Percentiles rank a stretch among this genome's conserved stretches.
phyloP scores from a whole-genome alignment of 805 yeast species.

The Wickerhamomyces hampshirensis region DNA sequence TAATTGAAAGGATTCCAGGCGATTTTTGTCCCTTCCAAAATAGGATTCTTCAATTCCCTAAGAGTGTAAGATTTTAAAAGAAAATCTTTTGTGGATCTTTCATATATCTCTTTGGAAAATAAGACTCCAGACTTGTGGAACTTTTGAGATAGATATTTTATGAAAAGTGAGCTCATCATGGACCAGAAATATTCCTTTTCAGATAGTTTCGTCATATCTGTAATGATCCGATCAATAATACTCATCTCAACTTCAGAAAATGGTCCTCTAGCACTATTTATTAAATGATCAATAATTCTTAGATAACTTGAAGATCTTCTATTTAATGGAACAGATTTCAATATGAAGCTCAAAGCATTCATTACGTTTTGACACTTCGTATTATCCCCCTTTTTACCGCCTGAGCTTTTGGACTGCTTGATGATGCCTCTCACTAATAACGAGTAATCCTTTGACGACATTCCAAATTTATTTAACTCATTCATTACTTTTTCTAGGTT shows the following conservation, averaged over 20 bases:
- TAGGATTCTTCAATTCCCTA: slow-evolving; percentile 1
- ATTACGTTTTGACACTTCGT: slow-evolving; percentile 3
- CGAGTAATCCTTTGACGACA: slow-evolving; percentile 16
- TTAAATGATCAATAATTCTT: slow-evolving; percentile 11
- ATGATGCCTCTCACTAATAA: slow-evolving; percentile 17
- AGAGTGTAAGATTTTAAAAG: slow-evolving; percentile 9
- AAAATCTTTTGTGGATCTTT: slow-evolving; percentile 12
- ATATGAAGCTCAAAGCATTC: slow-evolving; percentile 6
- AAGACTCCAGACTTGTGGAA: slow-evolving; percentile 5
- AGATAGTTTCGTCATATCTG: slow-evolving; percentile 3
- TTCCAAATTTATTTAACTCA: slow-evolving; percentile 15
- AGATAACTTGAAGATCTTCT: slow-evolving; percentile 9
- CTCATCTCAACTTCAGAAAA: slow-evolving; percentile 11
- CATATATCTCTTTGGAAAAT: slow-evolving; percentile 10
- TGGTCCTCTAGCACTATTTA: slow-evolving; percentile 4
- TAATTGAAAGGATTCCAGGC: slow-evolving; percentile 16
- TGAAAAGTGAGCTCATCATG: slow-evolving; percentile 15
- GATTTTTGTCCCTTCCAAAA: slow-evolving; percentile 3
- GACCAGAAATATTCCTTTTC: slow-evolving; percentile 16
- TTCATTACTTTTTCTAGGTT: slow-evolving; percentile 18
- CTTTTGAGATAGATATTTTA: slow-evolving; percentile 16
- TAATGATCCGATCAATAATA: slow-evolving; percentile 14
- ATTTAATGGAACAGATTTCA: slow-evolving; percentile 3
- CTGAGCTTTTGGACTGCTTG: slow-evolving; percentile 8
- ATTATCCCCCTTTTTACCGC: slow-evolving; percentile 3